These are phyloP conservation scores for Lyophyllum shimeji DNA, from an alignment of 768 basidiomycete species.

Conservation along the genomic window DNA sequence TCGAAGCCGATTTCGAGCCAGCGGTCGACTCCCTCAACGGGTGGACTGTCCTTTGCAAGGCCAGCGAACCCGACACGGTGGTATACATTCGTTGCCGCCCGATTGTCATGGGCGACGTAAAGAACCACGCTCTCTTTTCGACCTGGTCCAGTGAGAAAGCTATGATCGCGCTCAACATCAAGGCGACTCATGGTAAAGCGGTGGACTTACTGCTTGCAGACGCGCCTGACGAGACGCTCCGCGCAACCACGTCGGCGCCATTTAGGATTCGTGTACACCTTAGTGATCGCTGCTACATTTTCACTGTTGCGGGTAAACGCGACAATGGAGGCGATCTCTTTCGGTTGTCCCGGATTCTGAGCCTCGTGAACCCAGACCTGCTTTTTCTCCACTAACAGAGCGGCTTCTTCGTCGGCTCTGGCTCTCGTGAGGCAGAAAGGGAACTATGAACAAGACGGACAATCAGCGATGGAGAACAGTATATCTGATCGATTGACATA, in stretches of 20 bases:
- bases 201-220: slow-evolving; percentile 50
- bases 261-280: slow-evolving; percentile 60
- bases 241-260: slow-evolving; percentile 61
- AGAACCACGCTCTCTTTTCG: slow-evolving; percentile 53
- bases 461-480: not conserved
- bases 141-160: slow-evolving; percentile 25
- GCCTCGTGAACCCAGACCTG: slow-evolving; percentile 65
- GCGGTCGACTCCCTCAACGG: slow-evolving; percentile 38
- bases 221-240: slow-evolving; percentile 56
- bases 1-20: slow-evolving; percentile 73
- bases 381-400: slow-evolving; percentile 39
- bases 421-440: slow-evolving; percentile 51
- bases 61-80: slow-evolving; percentile 66
- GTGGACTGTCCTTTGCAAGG: slow-evolving; percentile 29
- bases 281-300: slow-evolving; percentile 62
- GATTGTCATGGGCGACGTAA: slow-evolving; percentile 62
- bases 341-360: slow-evolving; percentile 18
- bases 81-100: slow-evolving; percentile 57
- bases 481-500: too few species aligned
- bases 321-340: slow-evolving; percentile 60
- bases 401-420: slow-evolving; percentile 51
- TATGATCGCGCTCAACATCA: slow-evolving; percentile 16
- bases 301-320: slow-evolving; percentile 64
- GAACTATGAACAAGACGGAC: slow-evolving; percentile 25
- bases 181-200: not conserved